Conservation (phyloP, 805 yeast genomes). For the Candida palmyrensis region DNA sequence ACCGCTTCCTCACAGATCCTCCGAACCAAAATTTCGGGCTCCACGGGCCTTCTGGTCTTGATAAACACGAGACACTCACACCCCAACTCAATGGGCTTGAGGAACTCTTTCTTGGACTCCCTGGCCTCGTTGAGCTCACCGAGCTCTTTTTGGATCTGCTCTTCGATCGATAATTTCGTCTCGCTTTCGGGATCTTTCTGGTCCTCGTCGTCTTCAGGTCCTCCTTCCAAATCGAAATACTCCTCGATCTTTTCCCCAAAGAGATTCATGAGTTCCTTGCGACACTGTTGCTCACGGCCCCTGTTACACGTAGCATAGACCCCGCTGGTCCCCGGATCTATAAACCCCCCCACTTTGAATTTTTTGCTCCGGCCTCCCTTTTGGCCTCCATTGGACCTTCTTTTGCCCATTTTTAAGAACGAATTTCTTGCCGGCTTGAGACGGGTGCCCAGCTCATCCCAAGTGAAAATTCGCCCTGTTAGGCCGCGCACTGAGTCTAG, state of each 20-base stretch:
- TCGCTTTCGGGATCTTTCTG: conserved; percentile 20
- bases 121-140: conserved; percentile 48
- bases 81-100: conserved; percentile 58
- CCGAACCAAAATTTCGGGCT: conserved; percentile 68
- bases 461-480: too few species aligned
- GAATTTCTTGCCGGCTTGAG: too few species aligned
- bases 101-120: conserved; percentile 38
- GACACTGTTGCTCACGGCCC: conserved; percentile 70
- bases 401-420: conserved; percentile 23
- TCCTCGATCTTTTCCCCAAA: conserved; percentile 39
- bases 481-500: too few species aligned
- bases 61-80: conserved; percentile 85
- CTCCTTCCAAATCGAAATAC: conserved; percentile 22
- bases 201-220: conserved; percentile 23
- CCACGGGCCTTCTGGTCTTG: conserved; percentile 72
- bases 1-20: conserved; percentile 57
- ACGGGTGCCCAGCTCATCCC: too few species aligned
- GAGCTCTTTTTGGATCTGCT: conserved; percentile 67
- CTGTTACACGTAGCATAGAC: conserved; percentile 86
- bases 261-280: conserved; percentile 62
- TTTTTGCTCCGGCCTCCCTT: conserved; percentile 21
- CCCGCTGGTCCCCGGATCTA: conserved; percentile 86
- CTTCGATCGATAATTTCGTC: conserved; percentile 56
- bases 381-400: conserved; percentile 15
- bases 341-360: conserved; percentile 45